These are phyloP conservation scores for Trametes hirsuta DNA, from an alignment of 1,284 basidiomycete species.

Conservation along the genomic window DNA sequence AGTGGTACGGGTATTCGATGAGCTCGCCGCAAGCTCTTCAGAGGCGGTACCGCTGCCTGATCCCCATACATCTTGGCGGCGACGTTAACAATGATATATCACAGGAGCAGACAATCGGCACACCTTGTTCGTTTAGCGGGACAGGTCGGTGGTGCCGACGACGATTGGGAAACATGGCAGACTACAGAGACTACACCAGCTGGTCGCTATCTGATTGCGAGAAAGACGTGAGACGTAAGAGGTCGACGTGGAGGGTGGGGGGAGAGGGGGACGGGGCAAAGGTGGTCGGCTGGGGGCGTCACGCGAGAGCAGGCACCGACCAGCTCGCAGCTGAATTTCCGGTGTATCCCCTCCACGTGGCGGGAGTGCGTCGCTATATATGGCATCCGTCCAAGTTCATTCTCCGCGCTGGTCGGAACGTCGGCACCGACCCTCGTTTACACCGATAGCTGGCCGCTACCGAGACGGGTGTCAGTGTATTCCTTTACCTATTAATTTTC, in stretches of 20 bases:
- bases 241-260: conserved; percentile 7
- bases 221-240: background rate
- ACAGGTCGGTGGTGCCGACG: conserved; percentile 16
- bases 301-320: conserved; percentile 13
- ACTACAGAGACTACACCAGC: background rate
- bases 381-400: background rate
- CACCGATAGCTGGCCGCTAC: no score
- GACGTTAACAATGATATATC: background rate
- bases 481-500: no score
- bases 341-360: conserved; percentile 8
- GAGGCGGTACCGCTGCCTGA: background rate
- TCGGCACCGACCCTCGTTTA: background rate
- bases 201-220: background rate
- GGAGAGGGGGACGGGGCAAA: conserved; percentile 1
- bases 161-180: conserved; percentile 7
- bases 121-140: conserved; percentile 16
- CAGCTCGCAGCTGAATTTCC: conserved; percentile 9
- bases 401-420: background rate
- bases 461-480: no score
- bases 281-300: conserved; percentile 5
- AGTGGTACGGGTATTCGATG: conserved; percentile 25
- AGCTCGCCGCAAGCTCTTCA: conserved; percentile 17
- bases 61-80: conserved; percentile 14
- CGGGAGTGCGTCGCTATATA: background rate
- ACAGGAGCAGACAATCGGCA: background rate